Base-by-base conservation (phyloP, 1,284 basidiomycete species). In the Phlebopus sp. region DNA sequence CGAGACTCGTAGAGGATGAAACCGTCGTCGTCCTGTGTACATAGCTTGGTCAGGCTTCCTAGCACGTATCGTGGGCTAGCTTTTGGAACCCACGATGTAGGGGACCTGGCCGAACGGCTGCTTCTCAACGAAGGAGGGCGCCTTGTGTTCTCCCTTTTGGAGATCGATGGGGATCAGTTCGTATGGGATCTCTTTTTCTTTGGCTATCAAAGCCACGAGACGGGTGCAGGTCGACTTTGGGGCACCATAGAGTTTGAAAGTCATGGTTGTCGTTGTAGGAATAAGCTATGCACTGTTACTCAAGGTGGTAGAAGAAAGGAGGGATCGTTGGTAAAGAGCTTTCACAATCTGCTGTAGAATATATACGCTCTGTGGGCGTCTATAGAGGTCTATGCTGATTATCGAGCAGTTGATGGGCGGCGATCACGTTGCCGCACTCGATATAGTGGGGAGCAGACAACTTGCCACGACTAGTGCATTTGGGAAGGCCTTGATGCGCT, bases 81-180 rank as follows among this genome's bases (percentile, higher is more conserved):
- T n/a, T n/a, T n/a, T n/a, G n/a, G n/a, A 7, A 63, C 72, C 32
- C 51, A 79, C 78, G 47, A 87, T 71, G 63, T 76, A 82, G 2
- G 84, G 84, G 51, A 86, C 63, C 60, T 82, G 79, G 15, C 81
- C 82, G 55, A 86, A 87, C 0, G 85, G 84, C 53, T 86, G 82
- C 19, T 70, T 61, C 23, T 59, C 60, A 18, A 73, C 14, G 68
- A 64, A 77, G n/a, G 60, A 70, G 1, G 73, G 55, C 0, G 59
- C 13, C 60, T 81, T 82, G 47, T 83, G 76, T 54, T 76, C 74
- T n/a, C 64, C 63, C 36, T 71, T 72, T 32, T 39, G 0, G 10
- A 78, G 37, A 57, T 82, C 66, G 54, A 83, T 50, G 11, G 38
- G 0, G 23, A 76, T 54, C 40, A 81, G 48, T 55, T 81, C 73